Evolutionary conservation across 2,329 filamentous ascomycete genomes (phyloP).

Genomic region (Cryoendolithus antarcticus): DNA sequence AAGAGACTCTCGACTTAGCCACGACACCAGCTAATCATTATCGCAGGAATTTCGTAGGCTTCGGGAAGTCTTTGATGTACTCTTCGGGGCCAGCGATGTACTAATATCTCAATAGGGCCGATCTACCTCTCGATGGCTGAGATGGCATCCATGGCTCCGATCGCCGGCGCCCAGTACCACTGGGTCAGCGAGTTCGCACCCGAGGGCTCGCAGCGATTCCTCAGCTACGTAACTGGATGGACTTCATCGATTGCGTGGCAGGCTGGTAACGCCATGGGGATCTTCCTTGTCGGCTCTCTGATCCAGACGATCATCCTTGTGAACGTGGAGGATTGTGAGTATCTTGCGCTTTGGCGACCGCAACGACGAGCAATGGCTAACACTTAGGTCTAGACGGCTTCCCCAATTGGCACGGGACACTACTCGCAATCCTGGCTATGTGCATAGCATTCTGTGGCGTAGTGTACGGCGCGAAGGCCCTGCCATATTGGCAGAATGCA

Average conservation of each 20-base stretch:
- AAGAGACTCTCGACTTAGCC: too few species aligned
- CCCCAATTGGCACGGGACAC: slow-evolving; percentile 32
- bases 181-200: slow-evolving; percentile 23
- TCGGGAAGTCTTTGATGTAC: too few species aligned
- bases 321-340: slow-evolving; percentile 28
- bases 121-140: slow-evolving; percentile 16
- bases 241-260: slow-evolving; percentile 40
- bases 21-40: too few species aligned
- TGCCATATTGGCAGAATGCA: slow-evolving; percentile 21
- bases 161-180: slow-evolving; percentile 20
- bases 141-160: slow-evolving; percentile 24
- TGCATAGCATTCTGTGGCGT: slow-evolving; percentile 10
- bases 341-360: slow-evolving; percentile 5
- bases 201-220: slow-evolving; percentile 15
- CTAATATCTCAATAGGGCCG: slow-evolving; percentile 16
- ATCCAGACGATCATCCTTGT: slow-evolving; percentile 35
- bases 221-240: slow-evolving; percentile 30
- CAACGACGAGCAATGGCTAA: too few species aligned
- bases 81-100: slow-evolving; percentile 17
- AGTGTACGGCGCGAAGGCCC: background rate
- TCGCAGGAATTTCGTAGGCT: too few species aligned
- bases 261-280: slow-evolving; percentile 35
- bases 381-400: slow-evolving; percentile 16
- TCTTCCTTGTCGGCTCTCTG: slow-evolving; percentile 36
- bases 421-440: slow-evolving; percentile 22